These are phyloP conservation scores for Psilocybe mexicana DNA, from an alignment of 1,284 basidiomycete genomes.

Conservation along the genomic window DNA sequence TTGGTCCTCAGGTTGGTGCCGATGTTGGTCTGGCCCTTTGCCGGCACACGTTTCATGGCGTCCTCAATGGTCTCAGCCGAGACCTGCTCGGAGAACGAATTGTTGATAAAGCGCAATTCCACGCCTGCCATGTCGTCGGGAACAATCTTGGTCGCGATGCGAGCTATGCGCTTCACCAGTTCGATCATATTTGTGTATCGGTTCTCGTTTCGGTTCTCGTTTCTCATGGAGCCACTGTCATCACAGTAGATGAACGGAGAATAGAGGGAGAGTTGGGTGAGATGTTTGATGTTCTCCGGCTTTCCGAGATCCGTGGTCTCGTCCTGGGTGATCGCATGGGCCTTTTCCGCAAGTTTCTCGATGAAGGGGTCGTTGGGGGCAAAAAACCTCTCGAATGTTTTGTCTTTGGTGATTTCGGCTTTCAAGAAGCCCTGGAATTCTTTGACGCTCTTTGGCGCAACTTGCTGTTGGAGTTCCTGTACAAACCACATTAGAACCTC, in stretches of 20 bases:
- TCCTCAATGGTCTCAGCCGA: not conserved
- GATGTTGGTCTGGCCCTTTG: not conserved
- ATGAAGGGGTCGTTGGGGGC: constrained; percentile 6
- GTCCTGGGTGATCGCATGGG: constrained; percentile 2
- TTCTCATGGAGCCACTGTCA: constrained; percentile 10
- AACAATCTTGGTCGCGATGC: constrained; percentile 7
- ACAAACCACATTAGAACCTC: not conserved
- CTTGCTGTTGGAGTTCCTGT: constrained; percentile 4
- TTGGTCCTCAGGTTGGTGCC: constrained; percentile 4
- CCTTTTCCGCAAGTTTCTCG: constrained; percentile 9
- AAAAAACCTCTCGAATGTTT: constrained; percentile 9
- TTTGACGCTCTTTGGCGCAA: constrained; percentile 1
- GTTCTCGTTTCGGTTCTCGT: constrained; percentile 2
- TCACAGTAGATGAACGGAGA: constrained; percentile 12
- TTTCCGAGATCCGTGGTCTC: constrained; percentile 7
- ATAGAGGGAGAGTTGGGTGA: constrained; percentile 8
- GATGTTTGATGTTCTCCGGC: constrained; percentile 6
- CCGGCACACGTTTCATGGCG: not conserved
- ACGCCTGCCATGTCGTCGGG: constrained; percentile 4
- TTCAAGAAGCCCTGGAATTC: constrained; percentile 8
- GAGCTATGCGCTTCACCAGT: constrained; percentile 7
- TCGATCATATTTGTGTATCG: not conserved
- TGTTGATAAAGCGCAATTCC: constrained; percentile 13
- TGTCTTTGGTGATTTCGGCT: constrained; percentile 3
- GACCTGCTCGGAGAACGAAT: not conserved